These are phyloP conservation scores for Senecio squalidus DNA, from an alignment of 140 eudicot species.

Conservation along the genomic window DNA sequence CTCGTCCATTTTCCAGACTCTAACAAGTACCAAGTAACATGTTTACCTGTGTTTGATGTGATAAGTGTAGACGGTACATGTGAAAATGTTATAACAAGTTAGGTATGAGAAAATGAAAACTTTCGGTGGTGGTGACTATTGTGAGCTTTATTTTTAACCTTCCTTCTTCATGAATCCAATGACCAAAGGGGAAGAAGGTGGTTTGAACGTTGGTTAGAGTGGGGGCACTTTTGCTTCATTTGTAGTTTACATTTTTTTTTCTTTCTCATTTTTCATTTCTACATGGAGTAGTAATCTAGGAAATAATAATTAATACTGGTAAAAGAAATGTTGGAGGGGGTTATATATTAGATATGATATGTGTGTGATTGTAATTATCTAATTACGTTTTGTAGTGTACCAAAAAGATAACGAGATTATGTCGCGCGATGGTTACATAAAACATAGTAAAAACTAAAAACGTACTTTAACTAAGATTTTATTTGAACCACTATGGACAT, in stretches of 20 bases:
- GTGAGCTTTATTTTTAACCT: constrained; percentile 21
- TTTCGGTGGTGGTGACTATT: constrained; percentile 21
- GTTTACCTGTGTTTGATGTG: neutral
- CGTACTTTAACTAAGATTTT: too few relatives aligned
- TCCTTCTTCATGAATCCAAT: constrained; percentile 21
- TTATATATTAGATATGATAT: neutral
- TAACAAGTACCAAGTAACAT: neutral
- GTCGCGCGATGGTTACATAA: too few relatives aligned
- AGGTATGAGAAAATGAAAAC: constrained; percentile 37
- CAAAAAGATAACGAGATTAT: too few relatives aligned
- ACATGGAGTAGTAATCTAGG: neutral
- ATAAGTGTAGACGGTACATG: constrained; percentile 36
- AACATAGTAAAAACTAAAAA: too few relatives aligned
- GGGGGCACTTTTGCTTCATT: constrained; percentile 53
- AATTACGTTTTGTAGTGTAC: too few relatives aligned
- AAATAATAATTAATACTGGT: neutral
- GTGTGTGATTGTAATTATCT: too few relatives aligned
- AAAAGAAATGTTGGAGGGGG: neutral
- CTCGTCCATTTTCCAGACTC: neutral
- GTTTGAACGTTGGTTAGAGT: constrained; percentile 33
- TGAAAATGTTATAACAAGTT: constrained; percentile 34
- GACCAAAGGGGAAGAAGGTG: constrained; percentile 8
- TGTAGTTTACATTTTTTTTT: constrained; percentile 39
- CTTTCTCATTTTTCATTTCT: neutral
- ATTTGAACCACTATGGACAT: too few relatives aligned